Evolutionary conservation across 257 asterid genomes (phyloP), one percentile per base, ranked within the genome.

Genomic region (Ligustrum vulgare): DNA sequence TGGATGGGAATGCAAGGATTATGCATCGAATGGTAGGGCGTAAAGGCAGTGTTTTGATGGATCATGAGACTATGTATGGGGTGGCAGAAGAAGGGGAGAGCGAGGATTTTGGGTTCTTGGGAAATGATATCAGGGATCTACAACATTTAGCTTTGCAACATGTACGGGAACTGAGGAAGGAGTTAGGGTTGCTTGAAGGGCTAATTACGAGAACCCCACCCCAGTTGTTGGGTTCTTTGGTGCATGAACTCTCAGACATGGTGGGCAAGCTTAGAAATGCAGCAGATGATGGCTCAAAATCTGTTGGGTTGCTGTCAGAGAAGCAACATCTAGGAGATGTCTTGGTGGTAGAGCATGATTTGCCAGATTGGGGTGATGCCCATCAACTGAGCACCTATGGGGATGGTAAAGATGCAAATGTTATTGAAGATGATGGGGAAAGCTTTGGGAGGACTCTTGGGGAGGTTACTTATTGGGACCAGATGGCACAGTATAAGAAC

Each of bases 391-490:
- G 89, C 82, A 83, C 86, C 33, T 89, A 86, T 71, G 94, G 89
- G 10, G 89, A 87, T 73, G 95, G 96, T 16, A 94, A 92, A 83
- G 97, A 90, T 78, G 88, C 89, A 62, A 98, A 93, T 80, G 88
- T 82, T 43, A 86, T 94, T 43, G 99, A 92, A 80, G 99, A 94
- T 71, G 99, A 94, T 43, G 98, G 90, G 82, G 99, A 89, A 84
- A 89, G 96, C 84, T 92, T 94, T 70, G 98, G 95, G 71, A 91
- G 98, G 84, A 89, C 99, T 16, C 98, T 94, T 32, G 99, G 96
- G 67, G 99, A 94, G 82, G 97, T 94, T 82, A 96, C 95, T 81
- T 86, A 96, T 35, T 92, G 98, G 98, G 97, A 86, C 79, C 94
- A 85, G 80, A 88, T 94, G 87, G 43, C 89, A 4, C 89, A 79